Conservation (phyloP, 129 eudicot species). For the Mikania micrantha region DNA sequence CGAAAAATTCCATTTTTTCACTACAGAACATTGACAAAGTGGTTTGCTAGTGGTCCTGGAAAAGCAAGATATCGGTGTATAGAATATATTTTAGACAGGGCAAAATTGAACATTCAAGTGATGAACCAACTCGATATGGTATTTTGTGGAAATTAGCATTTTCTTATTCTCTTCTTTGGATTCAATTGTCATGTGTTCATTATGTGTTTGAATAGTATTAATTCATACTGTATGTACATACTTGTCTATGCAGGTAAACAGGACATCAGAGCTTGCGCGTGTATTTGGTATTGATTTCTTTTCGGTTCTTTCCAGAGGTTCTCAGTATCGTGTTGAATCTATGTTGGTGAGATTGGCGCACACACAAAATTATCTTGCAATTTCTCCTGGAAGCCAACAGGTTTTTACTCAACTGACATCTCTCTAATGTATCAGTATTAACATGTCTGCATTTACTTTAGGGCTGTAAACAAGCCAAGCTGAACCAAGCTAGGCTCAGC, state of each 20-base stretch:
- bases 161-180: neutral
- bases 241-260: constrained; percentile 50
- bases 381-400: constrained; percentile 89
- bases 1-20: constrained; percentile 67
- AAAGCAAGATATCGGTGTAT: constrained; percentile 75
- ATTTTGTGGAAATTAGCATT: neutral
- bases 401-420: constrained; percentile 23
- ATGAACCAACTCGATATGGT: constrained; percentile 86
- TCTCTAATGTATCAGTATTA: constrained; percentile 9
- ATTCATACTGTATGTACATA: neutral
- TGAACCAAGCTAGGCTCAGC: no score
- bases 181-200: constrained; percentile 6
- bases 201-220: constrained; percentile 3
- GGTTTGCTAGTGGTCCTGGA: constrained; percentile 94
- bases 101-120: constrained; percentile 72
- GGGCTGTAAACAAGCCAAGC: no score
- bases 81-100: constrained; percentile 54
- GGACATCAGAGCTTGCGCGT: constrained; percentile 99
- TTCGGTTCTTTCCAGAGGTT: constrained; percentile 96
- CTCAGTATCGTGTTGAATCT: constrained; percentile 98
- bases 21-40: constrained; percentile 54
- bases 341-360: constrained; percentile 92
- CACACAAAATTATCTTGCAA: constrained; percentile 83
- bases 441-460: neutral
- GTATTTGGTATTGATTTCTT: constrained; percentile 97